Conservation (phyloP, 1,284 basidiomycete species). For the Pseudozyma sp. region DNA sequence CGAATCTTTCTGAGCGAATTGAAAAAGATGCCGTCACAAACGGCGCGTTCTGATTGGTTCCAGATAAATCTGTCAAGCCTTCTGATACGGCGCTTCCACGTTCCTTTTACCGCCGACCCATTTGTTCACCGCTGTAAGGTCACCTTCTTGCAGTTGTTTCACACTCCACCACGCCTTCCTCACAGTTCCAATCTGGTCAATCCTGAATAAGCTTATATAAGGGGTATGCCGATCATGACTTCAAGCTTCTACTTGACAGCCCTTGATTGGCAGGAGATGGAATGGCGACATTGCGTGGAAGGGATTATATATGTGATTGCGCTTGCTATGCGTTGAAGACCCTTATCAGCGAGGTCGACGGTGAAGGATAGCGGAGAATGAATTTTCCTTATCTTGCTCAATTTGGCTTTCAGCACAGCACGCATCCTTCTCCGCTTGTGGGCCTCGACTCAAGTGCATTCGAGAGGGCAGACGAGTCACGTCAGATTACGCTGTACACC, state of each 20-base stretch:
- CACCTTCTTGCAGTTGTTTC: neutral
- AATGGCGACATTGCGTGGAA: no score
- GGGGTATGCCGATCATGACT: neutral
- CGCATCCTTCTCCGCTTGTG: no score
- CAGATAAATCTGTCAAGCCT: conserved; percentile 26
- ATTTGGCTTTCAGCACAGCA: neutral
- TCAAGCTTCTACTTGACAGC: no score
- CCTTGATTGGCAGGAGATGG: no score
- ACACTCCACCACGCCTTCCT: neutral
- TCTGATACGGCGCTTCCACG: neutral
- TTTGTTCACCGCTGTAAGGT: neutral
- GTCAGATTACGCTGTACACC: no score
- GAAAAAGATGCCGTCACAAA: conserved; percentile 2
- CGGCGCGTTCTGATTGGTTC: conserved; percentile 34
- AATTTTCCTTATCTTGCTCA: conserved; percentile 3
- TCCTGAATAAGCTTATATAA: no score
- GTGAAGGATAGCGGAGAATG: conserved; percentile 1
- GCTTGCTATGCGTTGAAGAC: neutral
- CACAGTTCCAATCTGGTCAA: neutral
- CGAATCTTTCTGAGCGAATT: neutral
- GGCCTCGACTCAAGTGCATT: no score
- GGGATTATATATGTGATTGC: neutral
- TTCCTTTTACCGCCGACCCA: neutral
- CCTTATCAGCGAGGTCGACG: neutral
- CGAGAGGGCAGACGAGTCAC: no score